A percentile compares a stretch with the other conserved stretches of the same genome.
phyloP scores from a whole-genome alignment of 176 grass and related monocot genomes.

The Cenchrus purpureus region DNA sequence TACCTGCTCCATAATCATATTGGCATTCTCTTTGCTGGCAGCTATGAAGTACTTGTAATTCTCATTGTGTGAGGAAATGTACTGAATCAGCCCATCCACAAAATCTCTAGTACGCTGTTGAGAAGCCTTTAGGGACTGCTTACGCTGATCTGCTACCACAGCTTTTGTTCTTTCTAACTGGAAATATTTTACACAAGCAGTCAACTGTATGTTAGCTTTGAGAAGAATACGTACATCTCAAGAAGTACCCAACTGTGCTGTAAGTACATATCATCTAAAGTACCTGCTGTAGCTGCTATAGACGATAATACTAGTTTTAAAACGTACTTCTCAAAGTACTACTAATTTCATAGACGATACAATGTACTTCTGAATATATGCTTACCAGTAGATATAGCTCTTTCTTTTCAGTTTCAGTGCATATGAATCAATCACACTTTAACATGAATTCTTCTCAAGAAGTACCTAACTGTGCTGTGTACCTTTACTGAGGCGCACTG shows the following conservation, averaged over 20 bases:
- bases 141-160: neutral
- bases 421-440: neutral
- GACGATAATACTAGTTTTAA: too few relatives aligned
- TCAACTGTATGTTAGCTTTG: too few relatives aligned
- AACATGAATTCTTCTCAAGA: neutral
- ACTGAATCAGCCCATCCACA: constrained; percentile 30
- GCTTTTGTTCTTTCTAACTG: neutral
- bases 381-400: neutral
- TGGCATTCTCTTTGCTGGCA: constrained; percentile 21
- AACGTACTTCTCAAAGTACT: too few relatives aligned
- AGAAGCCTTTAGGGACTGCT: neutral
- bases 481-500: neutral
- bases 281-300: too few relatives aligned
- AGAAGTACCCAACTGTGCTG: too few relatives aligned
- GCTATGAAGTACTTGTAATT: constrained; percentile 25
- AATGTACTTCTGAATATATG: neutral
- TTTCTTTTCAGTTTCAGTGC: neutral
- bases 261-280: too few relatives aligned
- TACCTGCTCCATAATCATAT: constrained; percentile 35
- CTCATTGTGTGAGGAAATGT: constrained; percentile 10
- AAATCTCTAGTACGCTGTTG: neutral
- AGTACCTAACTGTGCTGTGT: neutral
- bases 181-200: neutral
- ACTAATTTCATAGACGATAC: too few relatives aligned
- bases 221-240: too few relatives aligned